Evolutionary conservation across 768 basidiomycete species (phyloP).

Genomic region (Cantharellus anzutake): DNA sequence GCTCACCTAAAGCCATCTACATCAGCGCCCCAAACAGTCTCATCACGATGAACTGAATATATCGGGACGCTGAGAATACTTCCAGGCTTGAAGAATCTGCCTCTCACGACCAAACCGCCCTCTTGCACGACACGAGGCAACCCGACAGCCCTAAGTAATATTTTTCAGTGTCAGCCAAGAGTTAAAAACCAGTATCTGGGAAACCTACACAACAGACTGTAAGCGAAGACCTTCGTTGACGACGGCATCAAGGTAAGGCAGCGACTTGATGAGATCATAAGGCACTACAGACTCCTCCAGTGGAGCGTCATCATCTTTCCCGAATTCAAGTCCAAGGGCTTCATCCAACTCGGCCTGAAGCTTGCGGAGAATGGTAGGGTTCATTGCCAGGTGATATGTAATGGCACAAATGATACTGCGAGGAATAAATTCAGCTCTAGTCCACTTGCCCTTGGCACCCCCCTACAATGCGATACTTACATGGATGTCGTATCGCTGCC

Average conservation of each 20-base stretch:
- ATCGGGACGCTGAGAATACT: conserved; percentile 62
- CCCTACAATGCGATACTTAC: no score
- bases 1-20: conserved; percentile 30
- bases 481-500: conserved; percentile 91
- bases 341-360: conserved; percentile 60
- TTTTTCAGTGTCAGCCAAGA: not conserved
- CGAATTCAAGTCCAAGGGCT: conserved; percentile 21
- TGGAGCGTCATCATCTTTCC: not conserved
- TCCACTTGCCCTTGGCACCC: no score
- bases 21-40: conserved; percentile 59
- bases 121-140: conserved; percentile 56
- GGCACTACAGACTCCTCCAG: conserved; percentile 13
- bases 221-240: conserved; percentile 73
- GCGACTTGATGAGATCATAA: conserved; percentile 47
- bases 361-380: conserved; percentile 43
- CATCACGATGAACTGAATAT: conserved; percentile 66
- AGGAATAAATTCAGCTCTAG: not conserved
- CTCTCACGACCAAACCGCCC: conserved; percentile 45
- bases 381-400: conserved; percentile 58
- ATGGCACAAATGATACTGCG: conserved; percentile 74
- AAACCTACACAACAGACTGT: conserved; percentile 33
- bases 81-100: conserved; percentile 48
- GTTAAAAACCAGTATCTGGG: not conserved
- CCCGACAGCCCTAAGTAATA: conserved; percentile 31
- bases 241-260: conserved; percentile 70